Percentiles rank a stretch among this genome's conserved stretches.
phyloP scores from a whole-genome alignment of 2,329 filamentous ascomycete genomes.

The Davidsoniella eucalypti region DNA sequence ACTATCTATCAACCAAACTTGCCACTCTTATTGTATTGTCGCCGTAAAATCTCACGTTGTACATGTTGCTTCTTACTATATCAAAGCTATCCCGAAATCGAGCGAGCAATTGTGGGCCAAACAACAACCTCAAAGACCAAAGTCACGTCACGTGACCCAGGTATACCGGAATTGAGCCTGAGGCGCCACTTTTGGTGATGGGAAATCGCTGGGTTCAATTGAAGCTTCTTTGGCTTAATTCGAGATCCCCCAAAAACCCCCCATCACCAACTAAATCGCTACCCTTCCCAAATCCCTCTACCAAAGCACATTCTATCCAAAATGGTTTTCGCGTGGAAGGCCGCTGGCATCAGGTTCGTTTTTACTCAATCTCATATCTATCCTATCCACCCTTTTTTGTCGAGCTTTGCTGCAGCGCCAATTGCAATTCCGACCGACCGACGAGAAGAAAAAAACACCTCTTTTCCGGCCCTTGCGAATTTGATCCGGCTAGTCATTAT shows the following conservation, averaged over 20 bases:
- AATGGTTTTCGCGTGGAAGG: constrained; percentile 98
- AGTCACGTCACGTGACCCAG: not conserved
- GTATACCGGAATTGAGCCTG: not conserved
- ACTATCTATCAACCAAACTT: too few species aligned
- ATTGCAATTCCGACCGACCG: constrained; percentile 16
- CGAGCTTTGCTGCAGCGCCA: not conserved
- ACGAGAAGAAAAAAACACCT: too few species aligned
- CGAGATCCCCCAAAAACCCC: not conserved
- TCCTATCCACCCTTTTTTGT: constrained; percentile 21
- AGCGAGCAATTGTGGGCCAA: not conserved
- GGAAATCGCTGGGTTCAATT: not conserved
- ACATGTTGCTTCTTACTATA: too few species aligned
- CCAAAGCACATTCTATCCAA: constrained; percentile 31
- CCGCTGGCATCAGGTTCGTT: constrained; percentile 85
- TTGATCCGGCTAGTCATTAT: too few species aligned
- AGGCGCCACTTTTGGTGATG: constrained; percentile 8
- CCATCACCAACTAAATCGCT: constrained; percentile 4
- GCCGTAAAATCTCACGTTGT: too few species aligned
- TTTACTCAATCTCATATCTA: constrained; percentile 11
- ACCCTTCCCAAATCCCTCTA: constrained; percentile 14
- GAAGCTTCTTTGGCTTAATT: constrained; percentile 1
- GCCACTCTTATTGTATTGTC: too few species aligned
- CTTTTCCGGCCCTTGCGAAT: too few species aligned
- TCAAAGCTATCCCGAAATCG: not conserved
- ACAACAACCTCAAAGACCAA: too few species aligned